Percentiles rank a stretch among this genome's conserved stretches.
These are phyloP conservation scores for Arthrobotrys iridis DNA, from an alignment of 2,329 filamentous ascomycete genomes.

Conservation along the genomic window DNA sequence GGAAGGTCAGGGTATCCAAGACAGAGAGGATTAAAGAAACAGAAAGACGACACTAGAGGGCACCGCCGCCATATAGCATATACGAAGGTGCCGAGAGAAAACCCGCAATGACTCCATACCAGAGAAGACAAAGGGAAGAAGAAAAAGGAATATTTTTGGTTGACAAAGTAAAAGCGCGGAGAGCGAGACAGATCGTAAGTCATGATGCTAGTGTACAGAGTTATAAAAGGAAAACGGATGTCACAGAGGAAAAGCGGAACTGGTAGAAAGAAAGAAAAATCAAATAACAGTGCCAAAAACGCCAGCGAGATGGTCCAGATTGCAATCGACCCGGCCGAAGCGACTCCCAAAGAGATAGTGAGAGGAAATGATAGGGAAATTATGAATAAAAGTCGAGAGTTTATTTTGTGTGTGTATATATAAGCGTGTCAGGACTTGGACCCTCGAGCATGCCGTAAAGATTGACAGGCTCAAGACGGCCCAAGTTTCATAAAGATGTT, in stretches of 20 bases:
- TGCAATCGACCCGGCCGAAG: constrained; percentile 55
- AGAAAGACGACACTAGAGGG: constrained; percentile 14
- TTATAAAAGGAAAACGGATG: constrained; percentile 17
- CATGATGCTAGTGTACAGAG: constrained; percentile 53
- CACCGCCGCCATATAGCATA: constrained; percentile 1
- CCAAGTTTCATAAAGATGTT: background rate
- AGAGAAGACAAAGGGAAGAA: constrained; percentile 54
- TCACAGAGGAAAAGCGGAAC: background rate
- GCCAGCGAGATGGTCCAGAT: constrained; percentile 54
- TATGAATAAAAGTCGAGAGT: constrained; percentile 16
- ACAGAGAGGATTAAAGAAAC: constrained; percentile 29
- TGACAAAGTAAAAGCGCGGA: constrained; percentile 21
- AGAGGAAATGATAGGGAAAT: constrained; percentile 33
- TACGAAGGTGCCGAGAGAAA: constrained; percentile 2
- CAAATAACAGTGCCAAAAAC: constrained; percentile 34
- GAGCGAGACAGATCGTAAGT: constrained; percentile 40
- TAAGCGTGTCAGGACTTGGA: constrained; percentile 4
- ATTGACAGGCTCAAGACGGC: background rate
- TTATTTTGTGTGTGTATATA: constrained; percentile 8
- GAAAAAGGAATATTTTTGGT: constrained; percentile 17
- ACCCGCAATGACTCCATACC: constrained; percentile 52
- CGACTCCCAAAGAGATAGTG: constrained; percentile 49
- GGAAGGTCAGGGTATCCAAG: constrained; percentile 51
- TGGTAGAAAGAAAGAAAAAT: background rate
- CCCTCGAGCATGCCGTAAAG: background rate